Conservation (phyloP, 164 flowering plant species). For the Liriodendron chinense region DNA sequence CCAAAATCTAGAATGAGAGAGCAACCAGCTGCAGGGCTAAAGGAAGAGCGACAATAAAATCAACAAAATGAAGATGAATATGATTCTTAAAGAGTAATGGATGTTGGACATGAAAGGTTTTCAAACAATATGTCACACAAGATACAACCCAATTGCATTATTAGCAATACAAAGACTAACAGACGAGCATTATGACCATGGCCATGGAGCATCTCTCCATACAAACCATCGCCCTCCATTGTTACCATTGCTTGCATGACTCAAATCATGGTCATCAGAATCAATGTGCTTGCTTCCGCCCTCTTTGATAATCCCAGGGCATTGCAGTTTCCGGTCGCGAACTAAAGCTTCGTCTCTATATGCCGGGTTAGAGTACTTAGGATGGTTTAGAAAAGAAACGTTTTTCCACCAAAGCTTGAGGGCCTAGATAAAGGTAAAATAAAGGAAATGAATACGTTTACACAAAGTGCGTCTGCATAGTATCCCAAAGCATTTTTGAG, state of each 20-base stretch:
- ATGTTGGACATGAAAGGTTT: neutral
- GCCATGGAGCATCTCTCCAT: constrained; percentile 91
- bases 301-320: constrained; percentile 28
- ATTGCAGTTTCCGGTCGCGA: constrained; percentile 44
- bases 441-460: neutral
- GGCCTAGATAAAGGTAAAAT: constrained; percentile 40
- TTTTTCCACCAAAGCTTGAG: constrained; percentile 87
- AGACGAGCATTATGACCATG: constrained; percentile 44
- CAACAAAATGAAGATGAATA: too few relatives aligned
- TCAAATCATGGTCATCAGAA: constrained; percentile 16
- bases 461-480: too few relatives aligned
- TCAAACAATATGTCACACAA: neutral
- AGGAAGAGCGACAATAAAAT: too few relatives aligned
- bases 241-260: constrained; percentile 4
- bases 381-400: constrained; percentile 70
- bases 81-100: neutral
- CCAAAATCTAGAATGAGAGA: too few relatives aligned
- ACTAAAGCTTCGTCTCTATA: constrained; percentile 58
- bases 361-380: constrained; percentile 45
- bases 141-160: neutral
- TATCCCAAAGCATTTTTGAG: too few relatives aligned
- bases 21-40: too few relatives aligned
- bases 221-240: constrained; percentile 32
- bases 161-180: neutral
- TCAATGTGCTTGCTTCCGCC: constrained; percentile 7